phyloP scores from a whole-genome alignment of 2,329 filamentous ascomycete species.

The Exophiala lecanii-corni region DNA sequence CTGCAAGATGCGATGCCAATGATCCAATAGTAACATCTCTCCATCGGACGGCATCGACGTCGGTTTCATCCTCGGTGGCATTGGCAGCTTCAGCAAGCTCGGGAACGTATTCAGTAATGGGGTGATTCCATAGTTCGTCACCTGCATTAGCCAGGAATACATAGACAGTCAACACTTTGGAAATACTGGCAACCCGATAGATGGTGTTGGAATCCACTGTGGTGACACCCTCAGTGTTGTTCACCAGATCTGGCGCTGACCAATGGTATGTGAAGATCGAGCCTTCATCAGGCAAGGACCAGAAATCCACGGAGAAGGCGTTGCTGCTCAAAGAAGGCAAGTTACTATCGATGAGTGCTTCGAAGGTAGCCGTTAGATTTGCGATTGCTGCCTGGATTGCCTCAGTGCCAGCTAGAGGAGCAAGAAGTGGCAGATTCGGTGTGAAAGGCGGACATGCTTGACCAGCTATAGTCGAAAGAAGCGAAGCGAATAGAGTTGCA shows the following conservation, averaged over 20 bases:
- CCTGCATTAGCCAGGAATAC: conserved; percentile 34
- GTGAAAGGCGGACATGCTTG: conserved; percentile 2
- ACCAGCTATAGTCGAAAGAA: too few species aligned
- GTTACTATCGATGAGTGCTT: not conserved
- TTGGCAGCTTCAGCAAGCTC: conserved; percentile 40
- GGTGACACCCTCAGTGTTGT: conserved; percentile 4
- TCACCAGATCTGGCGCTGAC: conserved; percentile 19
- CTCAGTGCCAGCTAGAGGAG: not conserved
- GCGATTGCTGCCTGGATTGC: not conserved
- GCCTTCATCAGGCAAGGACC: conserved; percentile 34
- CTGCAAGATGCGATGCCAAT: conserved; percentile 41
- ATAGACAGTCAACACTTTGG: conserved; percentile 37
- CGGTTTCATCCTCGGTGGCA: conserved; percentile 34
- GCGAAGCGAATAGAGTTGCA: too few species aligned
- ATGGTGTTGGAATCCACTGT: conserved; percentile 24
- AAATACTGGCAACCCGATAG: conserved; percentile 34
- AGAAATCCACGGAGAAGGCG: conserved; percentile 40
- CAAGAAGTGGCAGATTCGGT: not conserved
- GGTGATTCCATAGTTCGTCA: conserved; percentile 35
- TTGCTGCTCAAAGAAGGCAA: conserved; percentile 4
- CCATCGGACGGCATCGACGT: conserved; percentile 36
- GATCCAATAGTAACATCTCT: conserved; percentile 45
- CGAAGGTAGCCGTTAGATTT: not conserved
- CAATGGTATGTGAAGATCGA: conserved; percentile 29
- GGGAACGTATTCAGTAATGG: conserved; percentile 38